A percentile compares a stretch with the other conserved stretches of the same genome.
These are phyloP conservation scores for Torulaspora quercuum DNA, from an alignment of 805 yeast species.

Conservation along the genomic window DNA sequence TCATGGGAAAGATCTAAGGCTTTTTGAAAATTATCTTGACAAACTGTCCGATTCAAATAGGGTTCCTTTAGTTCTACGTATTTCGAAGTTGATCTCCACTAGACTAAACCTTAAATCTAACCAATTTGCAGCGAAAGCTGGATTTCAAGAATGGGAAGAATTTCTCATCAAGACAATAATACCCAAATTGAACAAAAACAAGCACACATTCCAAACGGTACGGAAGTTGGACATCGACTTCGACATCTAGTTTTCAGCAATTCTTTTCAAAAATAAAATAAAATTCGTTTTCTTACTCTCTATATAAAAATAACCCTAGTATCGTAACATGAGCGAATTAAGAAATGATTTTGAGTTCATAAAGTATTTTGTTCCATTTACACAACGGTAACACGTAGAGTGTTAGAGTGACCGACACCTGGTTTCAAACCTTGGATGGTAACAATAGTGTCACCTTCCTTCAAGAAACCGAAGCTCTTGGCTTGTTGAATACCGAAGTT, in stretches of 20 bases:
- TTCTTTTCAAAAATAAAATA: neutral
- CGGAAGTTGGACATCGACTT: slow-evolving; percentile 27
- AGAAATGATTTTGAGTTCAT: slow-evolving; percentile 9
- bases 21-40: slow-evolving; percentile 38
- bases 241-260: slow-evolving; percentile 15
- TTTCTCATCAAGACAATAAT: slow-evolving; percentile 25
- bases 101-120: slow-evolving; percentile 20
- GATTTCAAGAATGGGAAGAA: slow-evolving; percentile 35
- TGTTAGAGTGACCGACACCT: slow-evolving; percentile 98
- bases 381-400: slow-evolving; percentile 86
- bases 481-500: slow-evolving; percentile 91
- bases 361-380: slow-evolving; percentile 32
- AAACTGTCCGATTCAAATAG: slow-evolving; percentile 31
- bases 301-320: slow-evolving; percentile 12
- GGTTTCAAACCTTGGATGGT: slow-evolving; percentile 99
- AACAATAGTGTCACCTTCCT: slow-evolving; percentile 83
- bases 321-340: slow-evolving; percentile 7
- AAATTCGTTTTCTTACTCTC: slow-evolving; percentile 7
- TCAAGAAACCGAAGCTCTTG: slow-evolving; percentile 76
- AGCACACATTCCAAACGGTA: slow-evolving; percentile 24
- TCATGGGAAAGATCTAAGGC: slow-evolving; percentile 38
- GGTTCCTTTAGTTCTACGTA: slow-evolving; percentile 26
- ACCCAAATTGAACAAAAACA: slow-evolving; percentile 29
- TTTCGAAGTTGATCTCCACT: slow-evolving; percentile 25
- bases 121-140: slow-evolving; percentile 10